phyloP scores from a whole-genome alignment of 345 rosid species.

The Cardamine resedifolia region DNA sequence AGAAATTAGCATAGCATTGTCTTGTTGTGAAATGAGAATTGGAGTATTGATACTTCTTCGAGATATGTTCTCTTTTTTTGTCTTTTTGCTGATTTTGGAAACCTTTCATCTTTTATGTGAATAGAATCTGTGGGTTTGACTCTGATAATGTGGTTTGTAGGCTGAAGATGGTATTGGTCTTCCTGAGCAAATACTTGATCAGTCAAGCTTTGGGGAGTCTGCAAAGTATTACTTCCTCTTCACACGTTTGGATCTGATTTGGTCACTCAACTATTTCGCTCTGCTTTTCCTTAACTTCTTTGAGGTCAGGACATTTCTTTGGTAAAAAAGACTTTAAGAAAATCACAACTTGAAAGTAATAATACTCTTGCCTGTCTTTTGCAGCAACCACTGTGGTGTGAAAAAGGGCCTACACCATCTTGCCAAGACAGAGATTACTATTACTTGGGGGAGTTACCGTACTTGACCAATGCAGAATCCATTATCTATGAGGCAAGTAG shows the following conservation, averaged over 20 bases:
- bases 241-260: slow-evolving; percentile 58
- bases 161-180: slow-evolving; percentile 95
- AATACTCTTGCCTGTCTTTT: slow-evolving; percentile 18
- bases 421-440: slow-evolving; percentile 74
- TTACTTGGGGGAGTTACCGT: slow-evolving; percentile 90
- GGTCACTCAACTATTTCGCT: slow-evolving; percentile 91
- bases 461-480: slow-evolving; percentile 65
- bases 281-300: slow-evolving; percentile 70
- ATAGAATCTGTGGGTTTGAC: slow-evolving; percentile 2
- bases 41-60: not conserved
- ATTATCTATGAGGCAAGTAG: slow-evolving; percentile 70
- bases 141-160: slow-evolving; percentile 41
- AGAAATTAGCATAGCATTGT: not conserved
- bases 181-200: slow-evolving; percentile 84
- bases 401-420: slow-evolving; percentile 43
- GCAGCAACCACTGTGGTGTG: slow-evolving; percentile 96
- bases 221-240: slow-evolving; percentile 67
- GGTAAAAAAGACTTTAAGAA: not conserved
- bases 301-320: slow-evolving; percentile 57
- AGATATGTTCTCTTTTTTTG: not conserved
- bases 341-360: not conserved
- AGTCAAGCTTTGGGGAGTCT: slow-evolving; percentile 58
- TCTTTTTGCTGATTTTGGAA: slow-evolving; percentile 8
- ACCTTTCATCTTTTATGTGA: not conserved
- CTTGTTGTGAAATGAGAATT: not conserved